phyloP scores from a whole-genome alignment of 2,329 filamentous ascomycete species.

The Alternaria viburni region DNA sequence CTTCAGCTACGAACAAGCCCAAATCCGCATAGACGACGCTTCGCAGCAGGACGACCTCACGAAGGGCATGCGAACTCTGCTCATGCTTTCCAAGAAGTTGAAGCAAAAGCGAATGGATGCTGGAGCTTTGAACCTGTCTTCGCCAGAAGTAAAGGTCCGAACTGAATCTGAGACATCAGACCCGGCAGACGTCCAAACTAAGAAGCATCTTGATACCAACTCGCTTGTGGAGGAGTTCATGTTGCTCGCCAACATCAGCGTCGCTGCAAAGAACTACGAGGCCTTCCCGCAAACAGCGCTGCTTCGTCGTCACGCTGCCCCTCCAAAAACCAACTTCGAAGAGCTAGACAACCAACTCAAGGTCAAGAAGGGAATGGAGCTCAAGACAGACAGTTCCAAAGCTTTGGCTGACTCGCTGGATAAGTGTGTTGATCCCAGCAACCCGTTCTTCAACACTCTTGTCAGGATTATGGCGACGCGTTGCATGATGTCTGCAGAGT shows the following conservation, averaged over 20 bases:
- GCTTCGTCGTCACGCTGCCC: constrained; percentile 87
- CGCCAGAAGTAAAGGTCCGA: constrained; percentile 96
- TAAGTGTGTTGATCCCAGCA: constrained; percentile 74
- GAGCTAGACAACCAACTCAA: constrained; percentile 90
- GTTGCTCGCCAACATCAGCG: constrained; percentile 95
- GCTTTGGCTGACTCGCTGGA: constrained; percentile 95
- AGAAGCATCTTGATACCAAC: constrained; percentile 92
- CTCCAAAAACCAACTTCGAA: constrained; percentile 96
- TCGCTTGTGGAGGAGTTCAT: constrained; percentile 99
- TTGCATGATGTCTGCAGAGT: constrained; percentile 99
- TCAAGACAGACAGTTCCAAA: constrained; percentile 84
- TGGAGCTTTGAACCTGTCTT: constrained; percentile 91
- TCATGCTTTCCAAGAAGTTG: constrained; percentile 89
- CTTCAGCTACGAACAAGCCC: constrained; percentile 97
- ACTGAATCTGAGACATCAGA: constrained; percentile 95
- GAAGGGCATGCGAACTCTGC: constrained; percentile 81
- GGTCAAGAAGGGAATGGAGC: constrained; percentile 79
- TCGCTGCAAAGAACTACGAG: constrained; percentile 87
- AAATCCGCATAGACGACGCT: constrained; percentile 88
- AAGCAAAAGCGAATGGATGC: constrained; percentile 93
- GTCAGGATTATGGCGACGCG: constrained; percentile 96
- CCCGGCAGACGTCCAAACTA: constrained; percentile 94
- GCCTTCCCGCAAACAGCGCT: constrained; percentile 95
- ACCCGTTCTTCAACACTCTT: constrained; percentile 98
- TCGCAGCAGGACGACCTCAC: constrained; percentile 90